Conservation (phyloP, 2,329 filamentous ascomycete genomes). For the Botryotinia convoluta region DNA sequence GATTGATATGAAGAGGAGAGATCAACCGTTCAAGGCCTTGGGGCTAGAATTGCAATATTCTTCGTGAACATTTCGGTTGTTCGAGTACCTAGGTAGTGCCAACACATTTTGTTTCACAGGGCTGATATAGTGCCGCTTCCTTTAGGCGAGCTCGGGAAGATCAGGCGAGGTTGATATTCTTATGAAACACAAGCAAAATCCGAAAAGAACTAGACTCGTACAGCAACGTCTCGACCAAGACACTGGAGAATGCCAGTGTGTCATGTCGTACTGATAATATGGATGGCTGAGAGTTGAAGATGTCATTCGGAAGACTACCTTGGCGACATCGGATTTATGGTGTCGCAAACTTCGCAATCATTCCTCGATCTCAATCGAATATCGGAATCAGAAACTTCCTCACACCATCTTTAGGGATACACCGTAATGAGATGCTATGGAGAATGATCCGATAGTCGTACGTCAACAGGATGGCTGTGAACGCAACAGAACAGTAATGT, state of each 20-base stretch:
- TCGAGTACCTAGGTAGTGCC: not conserved
- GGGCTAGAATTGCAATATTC: conserved; percentile 82
- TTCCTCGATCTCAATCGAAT: not conserved
- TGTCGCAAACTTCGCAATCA: not conserved
- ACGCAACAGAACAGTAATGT: not conserved
- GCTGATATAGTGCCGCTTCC: not conserved
- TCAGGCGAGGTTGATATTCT: not conserved
- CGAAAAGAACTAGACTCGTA: not conserved
- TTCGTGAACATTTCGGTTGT: conserved; percentile 51
- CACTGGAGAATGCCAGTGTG: not conserved
- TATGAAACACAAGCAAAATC: not conserved
- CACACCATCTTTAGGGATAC: not conserved
- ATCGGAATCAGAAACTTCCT: not conserved
- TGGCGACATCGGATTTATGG: not conserved
- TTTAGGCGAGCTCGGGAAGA: not conserved
- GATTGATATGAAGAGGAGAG: conserved; percentile 72
- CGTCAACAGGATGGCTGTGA: not conserved
- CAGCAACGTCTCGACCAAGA: not conserved
- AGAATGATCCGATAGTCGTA: not conserved
- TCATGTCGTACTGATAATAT: not conserved
- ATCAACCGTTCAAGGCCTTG: conserved; percentile 73
- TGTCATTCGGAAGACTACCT: not conserved
- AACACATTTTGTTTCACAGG: not conserved
- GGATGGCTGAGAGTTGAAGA: not conserved
- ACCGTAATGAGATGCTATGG: not conserved